A percentile compares a stretch with the other conserved stretches of the same genome.
Evolutionary conservation across 768 basidiomycete genomes (phyloP).

Genomic region (Tulasnella sp.): DNA sequence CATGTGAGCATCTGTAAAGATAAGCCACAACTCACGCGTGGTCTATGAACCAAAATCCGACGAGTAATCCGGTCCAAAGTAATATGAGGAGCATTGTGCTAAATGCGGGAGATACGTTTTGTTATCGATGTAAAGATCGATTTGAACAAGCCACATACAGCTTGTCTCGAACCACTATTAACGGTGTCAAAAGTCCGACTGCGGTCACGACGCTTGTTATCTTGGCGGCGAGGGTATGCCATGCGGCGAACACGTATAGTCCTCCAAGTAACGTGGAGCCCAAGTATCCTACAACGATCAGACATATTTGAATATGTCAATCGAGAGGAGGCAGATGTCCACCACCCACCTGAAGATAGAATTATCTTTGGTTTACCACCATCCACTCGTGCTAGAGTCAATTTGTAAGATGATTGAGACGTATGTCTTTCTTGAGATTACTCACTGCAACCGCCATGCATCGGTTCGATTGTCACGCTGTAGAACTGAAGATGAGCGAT

Average conservation of each 20-base stretch:
- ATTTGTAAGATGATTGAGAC: not conserved
- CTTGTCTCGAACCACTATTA: conserved; percentile 80
- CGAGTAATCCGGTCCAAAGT: conserved; percentile 69
- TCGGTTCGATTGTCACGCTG: conserved; percentile 67
- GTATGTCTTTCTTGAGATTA: not conserved
- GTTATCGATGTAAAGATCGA: not conserved
- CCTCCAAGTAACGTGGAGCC: conserved; percentile 75
- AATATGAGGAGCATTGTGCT: conserved; percentile 80
- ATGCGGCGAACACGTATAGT: conserved; percentile 69
- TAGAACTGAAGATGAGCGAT: not conserved
- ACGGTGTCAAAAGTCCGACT: conserved; percentile 71
- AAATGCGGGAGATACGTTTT: conserved; percentile 7
- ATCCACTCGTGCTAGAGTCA: conserved; percentile 34
- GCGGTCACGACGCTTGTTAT: conserved; percentile 83
- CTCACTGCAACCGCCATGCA: conserved; percentile 59
- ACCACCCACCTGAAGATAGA: conserved; percentile 36
- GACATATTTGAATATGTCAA: not conserved
- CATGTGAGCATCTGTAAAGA: conserved; percentile 9
- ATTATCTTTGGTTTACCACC: conserved; percentile 62
- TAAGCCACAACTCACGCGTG: conserved; percentile 50
- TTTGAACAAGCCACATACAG: conserved; percentile 40
- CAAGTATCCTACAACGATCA: conserved; percentile 44
- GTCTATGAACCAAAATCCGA: conserved; percentile 92
- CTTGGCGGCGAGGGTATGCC: conserved; percentile 83
- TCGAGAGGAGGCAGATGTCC: not conserved